A percentile compares a stretch with the other conserved stretches of the same genome.
These are phyloP conservation scores for Calonectria fujianensis DNA, from an alignment of 2,329 filamentous ascomycete genomes.

Conservation along the genomic window DNA sequence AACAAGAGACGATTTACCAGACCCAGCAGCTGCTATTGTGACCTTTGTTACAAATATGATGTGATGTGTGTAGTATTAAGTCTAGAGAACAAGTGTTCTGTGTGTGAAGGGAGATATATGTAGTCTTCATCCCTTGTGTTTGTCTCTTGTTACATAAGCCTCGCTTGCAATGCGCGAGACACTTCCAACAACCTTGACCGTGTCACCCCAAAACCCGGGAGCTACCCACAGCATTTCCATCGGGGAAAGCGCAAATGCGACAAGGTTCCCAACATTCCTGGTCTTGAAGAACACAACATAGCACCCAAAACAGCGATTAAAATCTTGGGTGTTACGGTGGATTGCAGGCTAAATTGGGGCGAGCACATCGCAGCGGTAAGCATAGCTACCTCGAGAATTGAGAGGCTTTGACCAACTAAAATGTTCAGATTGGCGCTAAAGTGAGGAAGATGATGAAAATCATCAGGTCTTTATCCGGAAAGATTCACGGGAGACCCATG, in stretches of 20 bases:
- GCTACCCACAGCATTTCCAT: neutral
- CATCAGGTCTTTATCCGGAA: neutral
- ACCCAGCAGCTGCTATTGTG: no score
- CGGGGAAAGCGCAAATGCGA: neutral
- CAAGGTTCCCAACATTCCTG: neutral
- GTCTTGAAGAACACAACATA: neutral
- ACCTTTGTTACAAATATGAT: no score
- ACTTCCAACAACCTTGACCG: no score
- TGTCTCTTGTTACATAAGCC: no score
- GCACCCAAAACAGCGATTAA: neutral
- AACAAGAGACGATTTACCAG: no score
- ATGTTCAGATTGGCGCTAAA: neutral
- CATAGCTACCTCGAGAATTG: no score
- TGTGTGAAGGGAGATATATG: no score
- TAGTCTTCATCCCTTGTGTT: no score
- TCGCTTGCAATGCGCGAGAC: no score
- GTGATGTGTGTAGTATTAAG: no score
- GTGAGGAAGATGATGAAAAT: neutral
- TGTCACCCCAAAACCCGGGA: no score
- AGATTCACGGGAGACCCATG: neutral
- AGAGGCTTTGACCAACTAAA: neutral
- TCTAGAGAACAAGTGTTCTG: no score
- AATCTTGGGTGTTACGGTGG: neutral
- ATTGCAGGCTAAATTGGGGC: neutral
- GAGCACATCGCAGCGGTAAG: neutral